Evolutionary conservation across 1,139 yeast genomes (phyloP), one percentile per base, ranked within the genome.

Genomic region (Yamadazyma spencermartinsiae): DNA sequence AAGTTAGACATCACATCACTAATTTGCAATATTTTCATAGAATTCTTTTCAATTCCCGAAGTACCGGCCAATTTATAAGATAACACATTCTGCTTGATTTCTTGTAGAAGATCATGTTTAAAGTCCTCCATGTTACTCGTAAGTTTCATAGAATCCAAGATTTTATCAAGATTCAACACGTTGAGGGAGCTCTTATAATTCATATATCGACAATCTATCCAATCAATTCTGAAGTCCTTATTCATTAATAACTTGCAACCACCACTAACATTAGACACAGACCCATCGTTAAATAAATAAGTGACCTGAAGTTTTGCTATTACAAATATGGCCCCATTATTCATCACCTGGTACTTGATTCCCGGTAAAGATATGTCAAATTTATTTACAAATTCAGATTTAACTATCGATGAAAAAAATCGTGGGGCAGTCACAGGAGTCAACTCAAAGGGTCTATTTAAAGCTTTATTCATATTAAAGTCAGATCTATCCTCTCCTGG

Each of bases 1-100:
- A 86, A 69, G 43, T 78, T 78, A 0, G 87, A 72, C 86, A 87
- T 82, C 1, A 83, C 82, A 58, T 86, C 94, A 33, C 88, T 76
- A 3, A 86, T 76, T 57, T 86, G 92, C 63, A 86, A 60, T 24
- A 82, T 69, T 38, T 90, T 65, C 78, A 85, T 74, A 2, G 86
- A 81, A 25, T 72, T 70, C 7, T 34, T 20, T 36, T 47, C 50
- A 6, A 50, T 31, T 0, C 95, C 95, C 45, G 76, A 77, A 39
- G 76, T 58, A 2, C 51, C 35, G 1, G 63, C 44, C 30, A 51
- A 46, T 33, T 55, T 52, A 8, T 50, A 46, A 1, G 74, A 60
- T 23, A 58, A 53, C 2, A 63, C 49, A 11, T 52, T 48, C 4
- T 47, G 45, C 34, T 49, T 49, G n/a, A 69, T 33, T 11, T 52